A percentile compares a stretch with the other conserved stretches of the same genome.
Evolutionary conservation across 2,329 filamentous ascomycete species (phyloP).

Genomic region (Cyphellophora attinorum): DNA sequence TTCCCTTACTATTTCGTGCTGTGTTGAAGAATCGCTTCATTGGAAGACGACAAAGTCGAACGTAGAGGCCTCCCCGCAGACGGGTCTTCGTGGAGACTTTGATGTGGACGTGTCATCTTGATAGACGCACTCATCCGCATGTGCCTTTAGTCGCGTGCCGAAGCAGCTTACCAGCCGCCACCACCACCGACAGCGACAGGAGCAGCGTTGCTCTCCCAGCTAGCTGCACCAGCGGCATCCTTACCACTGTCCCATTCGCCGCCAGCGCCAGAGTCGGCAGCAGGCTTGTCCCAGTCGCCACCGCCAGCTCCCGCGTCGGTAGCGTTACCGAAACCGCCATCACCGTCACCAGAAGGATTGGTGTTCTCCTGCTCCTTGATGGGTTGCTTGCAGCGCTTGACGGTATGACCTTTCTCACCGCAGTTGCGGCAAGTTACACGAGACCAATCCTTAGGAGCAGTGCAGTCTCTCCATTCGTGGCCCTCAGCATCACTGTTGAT

Average conservation of each 20-base stretch:
- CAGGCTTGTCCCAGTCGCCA: too few species aligned
- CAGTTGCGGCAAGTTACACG: constrained; percentile 12
- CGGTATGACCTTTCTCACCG: constrained; percentile 12
- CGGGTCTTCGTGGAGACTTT: too few species aligned
- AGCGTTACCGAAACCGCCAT: constrained; percentile 11
- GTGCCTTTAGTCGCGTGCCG: too few species aligned
- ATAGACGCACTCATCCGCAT: too few species aligned
- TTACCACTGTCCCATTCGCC: constrained; percentile 9
- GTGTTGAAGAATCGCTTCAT: too few species aligned
- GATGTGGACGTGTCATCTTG: too few species aligned
- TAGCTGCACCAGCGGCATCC: constrained; percentile 17
- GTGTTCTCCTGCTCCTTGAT: constrained; percentile 2
- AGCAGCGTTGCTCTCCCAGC: constrained; percentile 12
- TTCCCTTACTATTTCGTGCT: too few species aligned
- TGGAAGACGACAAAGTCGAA: too few species aligned
- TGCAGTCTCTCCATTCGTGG: constrained; percentile 8
- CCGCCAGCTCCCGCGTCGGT: constrained; percentile 7
- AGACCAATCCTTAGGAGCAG: constrained; percentile 10
- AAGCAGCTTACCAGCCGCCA: constrained; percentile 1
- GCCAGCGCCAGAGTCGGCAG: too few species aligned
- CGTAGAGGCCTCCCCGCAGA: too few species aligned
- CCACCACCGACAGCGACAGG: constrained; percentile 4
- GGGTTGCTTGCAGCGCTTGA: constrained; percentile 5
- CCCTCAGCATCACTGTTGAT: constrained; percentile 14
- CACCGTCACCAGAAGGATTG: constrained; percentile 3